phyloP scores from a whole-genome alignment of 129 eudicot species.

The Oenanthe sinensis region DNA sequence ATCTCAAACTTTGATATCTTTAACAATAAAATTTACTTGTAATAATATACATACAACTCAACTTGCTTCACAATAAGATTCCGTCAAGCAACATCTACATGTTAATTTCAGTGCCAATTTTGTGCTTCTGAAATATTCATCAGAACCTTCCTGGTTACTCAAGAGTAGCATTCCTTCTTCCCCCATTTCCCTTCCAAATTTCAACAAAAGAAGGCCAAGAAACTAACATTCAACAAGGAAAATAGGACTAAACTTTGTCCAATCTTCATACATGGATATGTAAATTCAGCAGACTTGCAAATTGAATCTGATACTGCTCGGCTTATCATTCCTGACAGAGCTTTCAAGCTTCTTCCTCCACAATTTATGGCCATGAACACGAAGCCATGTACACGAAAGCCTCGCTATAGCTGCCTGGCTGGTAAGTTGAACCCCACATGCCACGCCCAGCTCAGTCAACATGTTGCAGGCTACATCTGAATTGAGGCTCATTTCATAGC shows the following conservation, averaged over 20 bases:
- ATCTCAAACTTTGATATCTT: not conserved
- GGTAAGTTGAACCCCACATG: slow-evolving; percentile 50
- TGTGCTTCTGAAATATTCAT: slow-evolving; percentile 3
- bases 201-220: not conserved
- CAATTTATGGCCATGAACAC: slow-evolving; percentile 34
- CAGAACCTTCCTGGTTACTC: too few species aligned
- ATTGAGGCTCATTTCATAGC: slow-evolving; percentile 41
- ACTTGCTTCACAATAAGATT: not conserved
- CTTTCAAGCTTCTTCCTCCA: slow-evolving; percentile 26
- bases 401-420: slow-evolving; percentile 59
- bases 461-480: slow-evolving; percentile 18
- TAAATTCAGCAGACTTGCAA: slow-evolving; percentile 39
- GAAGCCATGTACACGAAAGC: slow-evolving; percentile 55
- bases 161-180: not conserved
- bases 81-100: not conserved
- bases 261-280: not conserved
- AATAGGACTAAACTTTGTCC: not conserved
- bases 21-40: not conserved
- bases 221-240: not conserved
- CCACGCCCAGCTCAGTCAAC: slow-evolving; percentile 39
- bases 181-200: not conserved
- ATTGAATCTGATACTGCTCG: slow-evolving; percentile 29
- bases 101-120: not conserved
- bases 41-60: not conserved
- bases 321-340: slow-evolving; percentile 18